phyloP scores from a whole-genome alignment of 768 basidiomycete genomes.

The Lyophyllum decastes region DNA sequence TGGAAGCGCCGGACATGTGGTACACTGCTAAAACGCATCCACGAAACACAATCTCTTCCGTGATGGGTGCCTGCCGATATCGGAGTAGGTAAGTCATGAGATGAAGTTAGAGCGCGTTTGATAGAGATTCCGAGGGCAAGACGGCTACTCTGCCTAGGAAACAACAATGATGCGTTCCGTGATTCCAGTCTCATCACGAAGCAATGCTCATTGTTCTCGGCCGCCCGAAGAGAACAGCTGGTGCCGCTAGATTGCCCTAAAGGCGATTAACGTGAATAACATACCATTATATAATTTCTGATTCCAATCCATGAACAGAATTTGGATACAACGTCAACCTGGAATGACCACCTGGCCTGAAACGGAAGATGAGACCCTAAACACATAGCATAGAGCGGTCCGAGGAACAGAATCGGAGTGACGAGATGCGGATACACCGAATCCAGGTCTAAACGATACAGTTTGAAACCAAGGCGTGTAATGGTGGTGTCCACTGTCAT shows the following conservation, averaged over 20 bases:
- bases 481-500: slow-evolving; percentile 31
- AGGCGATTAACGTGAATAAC: slow-evolving; percentile 10
- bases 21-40: slow-evolving; percentile 80
- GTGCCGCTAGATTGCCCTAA: not conserved
- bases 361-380: slow-evolving; percentile 52
- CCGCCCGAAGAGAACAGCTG: not conserved
- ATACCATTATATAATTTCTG: slow-evolving; percentile 66
- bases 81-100: not conserved
- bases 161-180: not conserved
- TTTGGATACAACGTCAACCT: slow-evolving; percentile 35
- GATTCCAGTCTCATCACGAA: not conserved
- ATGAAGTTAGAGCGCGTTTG: not conserved
- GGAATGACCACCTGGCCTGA: slow-evolving; percentile 50
- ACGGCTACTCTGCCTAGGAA: no score
- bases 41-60: slow-evolving; percentile 92
- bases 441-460: slow-evolving; percentile 13
- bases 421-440: slow-evolving; percentile 54
- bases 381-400: slow-evolving; percentile 68
- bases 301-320: slow-evolving; percentile 58
- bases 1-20: slow-evolving; percentile 61
- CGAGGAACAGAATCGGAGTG: slow-evolving; percentile 73
- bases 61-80: slow-evolving; percentile 75
- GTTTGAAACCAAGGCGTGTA: slow-evolving; percentile 41
- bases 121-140: not conserved
- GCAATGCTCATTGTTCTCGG: not conserved